Evolutionary conservation across 345 rosid species (phyloP), one percentile per base, ranked within the genome.

Genomic region (Diplotaxis tenuifolia): DNA sequence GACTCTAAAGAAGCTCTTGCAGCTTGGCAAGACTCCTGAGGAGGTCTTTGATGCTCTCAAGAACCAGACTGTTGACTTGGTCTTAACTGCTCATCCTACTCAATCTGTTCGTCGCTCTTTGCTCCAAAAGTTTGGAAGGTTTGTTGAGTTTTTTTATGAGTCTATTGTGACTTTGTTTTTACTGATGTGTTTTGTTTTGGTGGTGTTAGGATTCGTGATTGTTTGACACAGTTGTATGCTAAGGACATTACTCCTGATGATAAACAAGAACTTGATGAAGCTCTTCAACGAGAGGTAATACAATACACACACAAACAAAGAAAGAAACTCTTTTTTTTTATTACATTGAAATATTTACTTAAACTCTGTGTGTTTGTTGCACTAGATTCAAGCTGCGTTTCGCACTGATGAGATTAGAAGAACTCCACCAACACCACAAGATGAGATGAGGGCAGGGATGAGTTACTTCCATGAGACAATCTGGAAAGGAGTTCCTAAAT

Each of bases 381-480:
- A 59, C 34, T 49, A 93, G 99, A 95, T 95, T 80, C 99, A 95
- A 92, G 99, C 99, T 83, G 99, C 99, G 25, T 95, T 92, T 68
- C 93, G 96, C 18, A 95, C 99, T 0, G 99, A 95, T 79, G 99
- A 92, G 83, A 95, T 95, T 59, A 85, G 96, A 47, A 88, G 99
- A 78, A 87, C 92, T 62, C 96, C 99, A 70, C 99, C 99, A 4
- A 84, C 99, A 72, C 99, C 99, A 2, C 99, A 95, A 68, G 99
- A 95, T 83, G 99, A 95, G 75, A 95, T 95, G 99, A 88, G 98
- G 81, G 97, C 94, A 4, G 98, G 98, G 60, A 87, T 94, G 97
- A 94, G 97, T 69, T 94, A 94, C 90, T 91, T 94, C 84, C 98
- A 91, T 4, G 98, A 94, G 86, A 94, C 98, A n/a, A 88, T 94